Base-by-base conservation (phyloP, 805 yeast species). In the Lipomyces mesembrius region DNA sequence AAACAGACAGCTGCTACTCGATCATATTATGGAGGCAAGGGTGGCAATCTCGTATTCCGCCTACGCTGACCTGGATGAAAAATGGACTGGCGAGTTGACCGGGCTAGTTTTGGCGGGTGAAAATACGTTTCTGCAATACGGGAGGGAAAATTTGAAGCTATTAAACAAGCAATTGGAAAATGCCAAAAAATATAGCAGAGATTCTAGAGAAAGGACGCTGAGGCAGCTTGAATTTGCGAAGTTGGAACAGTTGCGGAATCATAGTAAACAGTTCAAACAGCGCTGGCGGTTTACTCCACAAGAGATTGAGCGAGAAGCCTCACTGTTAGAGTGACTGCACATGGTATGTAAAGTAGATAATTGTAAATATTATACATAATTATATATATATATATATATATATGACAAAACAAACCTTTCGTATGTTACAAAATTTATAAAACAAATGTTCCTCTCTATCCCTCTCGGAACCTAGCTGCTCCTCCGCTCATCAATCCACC, bases 401-500 rank as follows among this genome's bases (percentile, higher is more conserved):
- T 27, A 52, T 27, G 6, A 55, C 20, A 20, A 54, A 29, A 62
- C 14, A n/a, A 32, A 12, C 20, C 22, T 7, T 46, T n/a, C 20
- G 22, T 43, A 43, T 43, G 22, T 43, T 43, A 43, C 49, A 62
- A 20, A 39, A 34, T 3, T 37, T 37, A 37, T 12, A 11, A 37
- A 11, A 37, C 5, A 37, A 37, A 11, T 11, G 14, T 1, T 12
- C 12, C 32, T 37, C 12, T 46, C n/a, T 9, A 20, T 46, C 32
- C 43, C 51, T 8, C 22, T 43, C 27, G 32, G 35, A 43, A 51
- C 37, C n/a, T 17, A 7, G 63, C 54, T 22, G 65, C 69, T 5
- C 68, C 63, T 27, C 62, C 68, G 17, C 68, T 62, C 65, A 65
- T 65, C 54, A 65, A 46, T 7, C 68, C 68, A 8, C 68, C 65